Evolutionary conservation across 2,329 filamentous ascomycete species (phyloP).

Genomic region (Tolypocladium pustulatum): DNA sequence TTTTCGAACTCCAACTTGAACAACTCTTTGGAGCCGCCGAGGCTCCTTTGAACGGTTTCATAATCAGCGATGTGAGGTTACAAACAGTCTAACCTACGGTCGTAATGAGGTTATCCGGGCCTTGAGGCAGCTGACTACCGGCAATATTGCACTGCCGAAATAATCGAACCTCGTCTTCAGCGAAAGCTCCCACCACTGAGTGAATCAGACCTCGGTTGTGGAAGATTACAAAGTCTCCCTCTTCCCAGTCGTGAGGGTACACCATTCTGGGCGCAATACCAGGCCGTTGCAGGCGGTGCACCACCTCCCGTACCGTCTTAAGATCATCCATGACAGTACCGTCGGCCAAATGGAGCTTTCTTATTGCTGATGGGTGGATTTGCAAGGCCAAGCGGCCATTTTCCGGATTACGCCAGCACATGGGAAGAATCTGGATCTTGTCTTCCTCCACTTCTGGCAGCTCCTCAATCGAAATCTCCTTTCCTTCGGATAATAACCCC

Average conservation of each 20-base stretch:
- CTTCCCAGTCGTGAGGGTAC: not conserved
- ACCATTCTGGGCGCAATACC: not conserved
- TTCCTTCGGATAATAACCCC: not conserved
- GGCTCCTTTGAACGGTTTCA: too few relatives aligned
- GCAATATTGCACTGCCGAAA: not conserved
- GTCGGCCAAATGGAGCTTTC: not conserved
- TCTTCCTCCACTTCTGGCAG: not conserved
- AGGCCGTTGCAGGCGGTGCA: not conserved
- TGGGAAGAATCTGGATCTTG: not conserved
- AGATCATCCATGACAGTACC: not conserved
- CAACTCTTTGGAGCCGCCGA: too few relatives aligned
- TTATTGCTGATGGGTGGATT: not conserved
- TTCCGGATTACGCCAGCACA: not conserved
- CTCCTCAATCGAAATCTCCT: not conserved
- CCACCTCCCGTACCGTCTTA: not conserved
- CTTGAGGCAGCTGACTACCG: not conserved
- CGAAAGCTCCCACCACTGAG: not conserved
- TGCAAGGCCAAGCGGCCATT: not conserved
- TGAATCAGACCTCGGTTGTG: not conserved
- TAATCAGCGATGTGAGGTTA: not conserved
- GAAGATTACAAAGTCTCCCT: not conserved
- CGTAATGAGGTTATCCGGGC: not conserved
- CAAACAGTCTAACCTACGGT: not conserved
- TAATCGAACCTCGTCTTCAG: not conserved
- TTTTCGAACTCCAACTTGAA: too few relatives aligned